phyloP scores from a whole-genome alignment of 2,329 filamentous ascomycete genomes.

The Fusarium hostae region DNA sequence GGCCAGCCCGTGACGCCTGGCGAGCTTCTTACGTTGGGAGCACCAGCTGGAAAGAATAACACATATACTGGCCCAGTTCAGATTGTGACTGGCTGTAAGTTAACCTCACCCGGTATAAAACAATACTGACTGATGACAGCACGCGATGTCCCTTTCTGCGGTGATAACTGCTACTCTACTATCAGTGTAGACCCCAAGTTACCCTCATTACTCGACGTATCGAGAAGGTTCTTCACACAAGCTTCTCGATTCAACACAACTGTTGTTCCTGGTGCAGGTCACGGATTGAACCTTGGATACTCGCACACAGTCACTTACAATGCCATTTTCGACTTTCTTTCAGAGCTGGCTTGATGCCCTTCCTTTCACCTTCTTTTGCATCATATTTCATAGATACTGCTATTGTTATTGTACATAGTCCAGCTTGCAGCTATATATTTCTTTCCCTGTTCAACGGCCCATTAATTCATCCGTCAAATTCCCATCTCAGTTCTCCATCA shows the following conservation, averaged over 20 bases:
- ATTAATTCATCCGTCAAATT: constrained; percentile 1
- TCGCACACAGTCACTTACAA: constrained; percentile 48
- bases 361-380: background rate
- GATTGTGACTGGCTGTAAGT: constrained; percentile 66
- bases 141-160: constrained; percentile 67
- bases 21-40: constrained; percentile 67
- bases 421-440: background rate
- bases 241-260: constrained; percentile 62
- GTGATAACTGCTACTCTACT: constrained; percentile 66
- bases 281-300: constrained; percentile 62
- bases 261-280: constrained; percentile 63
- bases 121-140: constrained; percentile 47
- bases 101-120: background rate
- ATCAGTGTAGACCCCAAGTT: constrained; percentile 50
- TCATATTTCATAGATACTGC: no score
- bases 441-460: background rate
- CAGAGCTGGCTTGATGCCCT: constrained; percentile 3
- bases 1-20: constrained; percentile 68
- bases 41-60: constrained; percentile 48
- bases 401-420: background rate
- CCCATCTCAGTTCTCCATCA: background rate
- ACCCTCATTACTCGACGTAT: constrained; percentile 56
- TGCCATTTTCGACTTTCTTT: constrained; percentile 53
- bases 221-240: constrained; percentile 55
- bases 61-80: constrained; percentile 65